Evolutionary conservation across 2,329 filamentous ascomycete genomes (phyloP).

Genomic region (Grosmannia huntii): DNA sequence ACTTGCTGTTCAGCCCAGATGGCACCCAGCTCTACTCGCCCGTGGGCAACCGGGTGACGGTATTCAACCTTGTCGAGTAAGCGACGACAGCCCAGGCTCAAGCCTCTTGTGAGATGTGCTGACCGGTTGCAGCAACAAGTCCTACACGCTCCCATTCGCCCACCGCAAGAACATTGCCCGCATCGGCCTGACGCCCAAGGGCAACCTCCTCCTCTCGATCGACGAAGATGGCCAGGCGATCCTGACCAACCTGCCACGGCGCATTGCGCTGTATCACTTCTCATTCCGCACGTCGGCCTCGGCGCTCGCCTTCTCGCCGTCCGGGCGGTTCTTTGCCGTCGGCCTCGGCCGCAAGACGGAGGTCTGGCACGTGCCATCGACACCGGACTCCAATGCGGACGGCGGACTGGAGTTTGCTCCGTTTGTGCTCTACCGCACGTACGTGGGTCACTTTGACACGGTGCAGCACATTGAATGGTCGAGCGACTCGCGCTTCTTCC

Average conservation of each 20-base stretch:
- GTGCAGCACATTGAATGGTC: conserved; percentile 90
- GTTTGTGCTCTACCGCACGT: conserved; percentile 77
- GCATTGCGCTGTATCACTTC: conserved; percentile 85
- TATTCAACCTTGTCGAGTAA: conserved; percentile 94
- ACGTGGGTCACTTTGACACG: conserved; percentile 78
- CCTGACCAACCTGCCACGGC: conserved; percentile 75
- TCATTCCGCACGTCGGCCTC: conserved; percentile 80
- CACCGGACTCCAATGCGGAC: conserved; percentile 63
- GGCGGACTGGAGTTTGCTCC: conserved; percentile 90
- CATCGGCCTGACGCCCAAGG: conserved; percentile 76
- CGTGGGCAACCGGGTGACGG: conserved; percentile 87
- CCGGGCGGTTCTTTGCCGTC: conserved; percentile 80
- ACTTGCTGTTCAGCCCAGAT: conserved; percentile 91
- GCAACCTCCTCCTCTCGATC: conserved; percentile 83
- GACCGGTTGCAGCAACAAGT: conserved; percentile 56
- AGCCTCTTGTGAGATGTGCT: no score
- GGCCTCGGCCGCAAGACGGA: conserved; percentile 79
- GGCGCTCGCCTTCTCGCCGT: conserved; percentile 80
- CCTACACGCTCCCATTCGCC: conserved; percentile 74
- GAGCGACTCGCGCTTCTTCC: conserved; percentile 86
- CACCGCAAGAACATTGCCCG: conserved; percentile 88
- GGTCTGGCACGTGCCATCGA: conserved; percentile 91
- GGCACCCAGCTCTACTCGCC: conserved; percentile 92
- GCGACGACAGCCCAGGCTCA: conserved; percentile 14
- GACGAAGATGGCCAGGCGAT: conserved; percentile 93